Base-by-base conservation (phyloP, 176 grass and related monocot species). In the Echinochloa phyllopogon region DNA sequence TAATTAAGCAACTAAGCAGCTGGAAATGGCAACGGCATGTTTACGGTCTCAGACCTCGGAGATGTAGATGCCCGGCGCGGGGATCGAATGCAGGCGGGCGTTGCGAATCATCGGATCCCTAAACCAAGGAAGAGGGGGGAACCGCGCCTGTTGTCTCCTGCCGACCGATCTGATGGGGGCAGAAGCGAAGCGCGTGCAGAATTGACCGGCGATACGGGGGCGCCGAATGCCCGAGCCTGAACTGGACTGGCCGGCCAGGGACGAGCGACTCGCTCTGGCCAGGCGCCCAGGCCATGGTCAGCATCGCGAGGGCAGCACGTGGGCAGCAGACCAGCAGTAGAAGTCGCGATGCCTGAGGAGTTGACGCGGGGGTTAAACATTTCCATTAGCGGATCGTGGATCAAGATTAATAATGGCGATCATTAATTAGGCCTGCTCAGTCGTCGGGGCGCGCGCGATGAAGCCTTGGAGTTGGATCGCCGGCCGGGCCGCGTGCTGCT, bases 341-440 rank as follows among this genome's bases (percentile, higher is more conserved):
- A n/a, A 3, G 65, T 41, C 55, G 60, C 17, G 24, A 33, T 11
- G 10, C 47, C 51, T 48, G 37, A 80, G 69, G 85, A 66, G 69
- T 81, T 87, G 85, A 87, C 85, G 53, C 36, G 4, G 38, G 23
- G 12, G 4, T 38, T 74, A 74, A 73, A 49, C 25, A 0, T 18
- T 72, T 52, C 1, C 9, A 49, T 41, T n/a, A n/a, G 36, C 13
- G 66, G 75, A 70, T 74, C 68, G 41, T 37, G 14, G 69, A 87
- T 11, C 57, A 37, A 47, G 57, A 21, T 17, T 55, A 87, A 44
- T 87, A 37, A 81, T 75, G 77, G 68, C 47, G 24, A 18, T 58
- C 77, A 66, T 73, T 73, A 44, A 74, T 56, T 38, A 53, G 13
- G 47, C 37, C 17, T 44, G 12, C 65, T 41, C 65, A 10, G 47